Evolutionary conservation across 257 asterid genomes (phyloP).

Genomic region (Capsicum rhomboideum): DNA sequence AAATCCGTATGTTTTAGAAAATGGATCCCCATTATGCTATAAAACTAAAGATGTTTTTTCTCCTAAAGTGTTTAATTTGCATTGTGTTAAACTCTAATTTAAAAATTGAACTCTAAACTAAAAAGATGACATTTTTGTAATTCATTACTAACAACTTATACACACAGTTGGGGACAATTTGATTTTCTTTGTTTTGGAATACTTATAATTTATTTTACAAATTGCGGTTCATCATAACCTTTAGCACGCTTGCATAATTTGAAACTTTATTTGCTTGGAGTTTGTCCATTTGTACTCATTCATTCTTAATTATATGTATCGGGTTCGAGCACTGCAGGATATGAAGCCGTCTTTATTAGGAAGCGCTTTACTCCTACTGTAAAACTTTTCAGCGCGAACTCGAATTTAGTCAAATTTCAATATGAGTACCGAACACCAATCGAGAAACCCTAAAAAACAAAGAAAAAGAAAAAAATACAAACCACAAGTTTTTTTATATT

Average conservation of each 20-base stretch:
- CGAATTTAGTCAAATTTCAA: background rate
- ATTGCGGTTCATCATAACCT: background rate
- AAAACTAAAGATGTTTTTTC: too few species aligned
- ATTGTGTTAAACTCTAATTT: too few species aligned
- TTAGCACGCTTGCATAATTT: background rate
- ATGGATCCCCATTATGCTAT: too few species aligned
- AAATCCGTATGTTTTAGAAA: too few species aligned
- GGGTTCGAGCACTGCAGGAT: background rate
- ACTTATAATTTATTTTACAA: background rate
- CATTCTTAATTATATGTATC: too few species aligned
- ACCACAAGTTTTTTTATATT: background rate
- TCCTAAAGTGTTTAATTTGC: too few species aligned
- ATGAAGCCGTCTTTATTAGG: background rate
- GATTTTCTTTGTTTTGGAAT: background rate
- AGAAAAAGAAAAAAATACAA: background rate
- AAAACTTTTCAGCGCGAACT: rapidly evolving
- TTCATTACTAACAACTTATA: too few species aligned
- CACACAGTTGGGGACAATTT: background rate
- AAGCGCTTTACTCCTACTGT: rapidly evolving
- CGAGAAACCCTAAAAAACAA: rapidly evolving
- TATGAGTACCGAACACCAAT: background rate
- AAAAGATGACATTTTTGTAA: too few species aligned
- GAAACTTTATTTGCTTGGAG: too few species aligned
- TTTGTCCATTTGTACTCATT: background rate
- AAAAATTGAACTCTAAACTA: too few species aligned